Percentiles rank a stretch among this genome's conserved stretches.
phyloP scores from a whole-genome alignment of 192 early-diverging fungal species.

The Gryganskiella cystojenkinii region DNA sequence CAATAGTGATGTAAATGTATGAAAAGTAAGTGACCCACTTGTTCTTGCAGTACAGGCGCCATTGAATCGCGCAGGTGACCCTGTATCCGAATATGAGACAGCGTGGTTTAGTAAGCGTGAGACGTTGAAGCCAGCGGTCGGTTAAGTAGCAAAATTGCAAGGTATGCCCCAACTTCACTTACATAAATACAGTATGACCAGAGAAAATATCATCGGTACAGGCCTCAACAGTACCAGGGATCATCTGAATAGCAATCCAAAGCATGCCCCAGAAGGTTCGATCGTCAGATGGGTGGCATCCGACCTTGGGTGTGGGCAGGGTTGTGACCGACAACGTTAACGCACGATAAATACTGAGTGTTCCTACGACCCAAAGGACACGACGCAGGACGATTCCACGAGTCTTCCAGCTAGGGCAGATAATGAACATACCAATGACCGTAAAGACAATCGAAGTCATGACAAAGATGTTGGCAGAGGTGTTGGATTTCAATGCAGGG shows the following conservation, averaged over 20 bases:
- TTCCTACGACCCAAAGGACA: constrained; percentile 47
- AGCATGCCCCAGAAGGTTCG: constrained; percentile 39
- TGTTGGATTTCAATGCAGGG: constrained; percentile 23
- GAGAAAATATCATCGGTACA: constrained; percentile 59
- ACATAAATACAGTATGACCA: constrained; percentile 55
- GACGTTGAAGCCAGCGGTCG: too few species aligned
- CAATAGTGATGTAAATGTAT: constrained; percentile 45
- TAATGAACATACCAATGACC: constrained; percentile 28
- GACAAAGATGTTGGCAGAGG: constrained; percentile 50
- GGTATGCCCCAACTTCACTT: too few species aligned
- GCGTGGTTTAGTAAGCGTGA: background rate
- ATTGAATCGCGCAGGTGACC: constrained; percentile 37
- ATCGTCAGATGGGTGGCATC: constrained; percentile 25
- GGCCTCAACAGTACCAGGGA: constrained; percentile 50
- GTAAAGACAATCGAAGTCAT: constrained; percentile 53
- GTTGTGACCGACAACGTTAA: constrained; percentile 52
- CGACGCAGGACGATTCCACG: constrained; percentile 46
- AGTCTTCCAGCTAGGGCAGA: constrained; percentile 39
- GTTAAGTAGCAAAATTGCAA: too few species aligned
- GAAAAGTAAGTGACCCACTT: constrained; percentile 42
- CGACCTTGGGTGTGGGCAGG: constrained; percentile 51
- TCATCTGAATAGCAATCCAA: constrained; percentile 43
- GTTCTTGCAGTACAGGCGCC: constrained; percentile 51
- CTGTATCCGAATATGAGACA: constrained; percentile 7
- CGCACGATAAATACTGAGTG: constrained; percentile 37